A percentile compares a stretch with the other conserved stretches of the same genome.
Evolutionary conservation across 768 basidiomycete genomes (phyloP).

Genomic region (Coprinellus micaceus): DNA sequence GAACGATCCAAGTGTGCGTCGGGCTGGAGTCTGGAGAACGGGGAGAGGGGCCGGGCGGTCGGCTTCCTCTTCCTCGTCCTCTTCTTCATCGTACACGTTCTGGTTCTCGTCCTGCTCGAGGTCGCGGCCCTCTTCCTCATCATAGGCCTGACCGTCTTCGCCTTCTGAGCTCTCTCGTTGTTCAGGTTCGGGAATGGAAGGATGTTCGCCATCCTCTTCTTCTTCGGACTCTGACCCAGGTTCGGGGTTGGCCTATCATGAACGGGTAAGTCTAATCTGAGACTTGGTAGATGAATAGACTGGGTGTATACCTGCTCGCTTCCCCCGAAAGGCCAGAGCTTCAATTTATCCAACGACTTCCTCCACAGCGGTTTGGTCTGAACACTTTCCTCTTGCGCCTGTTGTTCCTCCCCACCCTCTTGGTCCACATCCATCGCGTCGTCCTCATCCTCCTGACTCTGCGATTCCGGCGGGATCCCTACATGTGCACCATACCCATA

Average conservation of each 20-base stretch:
- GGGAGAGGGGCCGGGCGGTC: conserved; percentile 13
- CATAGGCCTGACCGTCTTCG: not conserved
- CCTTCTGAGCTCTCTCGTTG: not conserved
- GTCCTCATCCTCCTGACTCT: conserved; percentile 15
- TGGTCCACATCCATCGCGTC: conserved; percentile 17
- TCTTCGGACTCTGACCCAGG: conserved; percentile 13
- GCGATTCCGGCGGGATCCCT: conserved; percentile 5
- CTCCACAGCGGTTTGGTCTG: conserved; percentile 41
- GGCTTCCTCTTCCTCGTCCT: conserved; percentile 10
- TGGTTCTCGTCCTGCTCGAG: conserved; percentile 20
- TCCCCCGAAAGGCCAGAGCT: conserved; percentile 39
- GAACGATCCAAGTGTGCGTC: conserved; percentile 38
- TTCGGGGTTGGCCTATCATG: not conserved
- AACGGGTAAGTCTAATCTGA: too few relatives aligned
- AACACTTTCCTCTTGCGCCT: conserved; percentile 6
- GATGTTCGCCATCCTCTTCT: conserved; percentile 2
- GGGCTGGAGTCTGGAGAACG: conserved; percentile 26
- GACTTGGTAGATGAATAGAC: not conserved
- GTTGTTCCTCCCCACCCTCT: conserved; percentile 24
- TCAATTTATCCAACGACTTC: conserved; percentile 34
- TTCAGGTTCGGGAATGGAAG: too few relatives aligned
- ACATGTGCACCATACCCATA: conserved; percentile 21
- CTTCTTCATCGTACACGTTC: conserved; percentile 18
- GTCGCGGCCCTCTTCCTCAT: conserved; percentile 20
- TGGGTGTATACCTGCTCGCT: conserved; percentile 19